These are phyloP conservation scores for Podospora appendiculata DNA, from an alignment of 495 filamentous ascomycete species.

Conservation along the genomic window DNA sequence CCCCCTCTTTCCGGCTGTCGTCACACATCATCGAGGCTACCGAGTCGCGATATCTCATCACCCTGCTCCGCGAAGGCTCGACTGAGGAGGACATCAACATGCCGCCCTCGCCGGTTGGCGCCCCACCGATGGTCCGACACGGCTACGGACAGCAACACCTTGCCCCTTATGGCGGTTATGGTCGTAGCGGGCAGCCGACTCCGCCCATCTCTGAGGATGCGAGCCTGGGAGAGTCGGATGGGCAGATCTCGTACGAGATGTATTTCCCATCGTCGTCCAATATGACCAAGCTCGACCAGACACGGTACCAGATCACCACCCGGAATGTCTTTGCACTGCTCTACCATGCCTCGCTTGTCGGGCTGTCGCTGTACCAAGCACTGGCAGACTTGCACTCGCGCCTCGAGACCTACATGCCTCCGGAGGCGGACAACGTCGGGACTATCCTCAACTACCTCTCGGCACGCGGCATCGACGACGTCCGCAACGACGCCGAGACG, in stretches of 20 bases:
- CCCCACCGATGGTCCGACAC: constrained; percentile 32
- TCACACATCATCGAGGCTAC: constrained; percentile 50
- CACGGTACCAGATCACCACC: constrained; percentile 51
- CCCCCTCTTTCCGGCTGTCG: constrained; percentile 49
- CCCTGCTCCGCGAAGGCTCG: constrained; percentile 44
- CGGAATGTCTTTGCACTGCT: constrained; percentile 59
- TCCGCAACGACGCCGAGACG: constrained; percentile 52
- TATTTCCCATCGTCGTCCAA: constrained; percentile 46
- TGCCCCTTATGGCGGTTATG: constrained; percentile 10
- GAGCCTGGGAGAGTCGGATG: constrained; percentile 34
- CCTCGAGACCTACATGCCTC: constrained; percentile 44
- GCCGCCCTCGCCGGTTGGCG: constrained; percentile 36
- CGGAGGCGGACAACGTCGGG: constrained; percentile 34
- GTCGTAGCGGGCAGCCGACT: constrained; percentile 27
- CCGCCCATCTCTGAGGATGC: constrained; percentile 38
- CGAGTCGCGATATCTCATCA: constrained; percentile 45
- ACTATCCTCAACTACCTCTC: constrained; percentile 52
- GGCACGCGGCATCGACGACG: constrained; percentile 55
- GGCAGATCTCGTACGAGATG: constrained; percentile 50
- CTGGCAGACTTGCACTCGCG: constrained; percentile 49
- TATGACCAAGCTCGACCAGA: constrained; percentile 33
- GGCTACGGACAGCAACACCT: constrained; percentile 25
- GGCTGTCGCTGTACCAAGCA: constrained; percentile 50
- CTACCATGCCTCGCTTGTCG: constrained; percentile 49
- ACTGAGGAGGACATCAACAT: constrained; percentile 35